Base-by-base conservation (phyloP, 371 early-diverging fungal species). In the Rhizopus sp. region DNA sequence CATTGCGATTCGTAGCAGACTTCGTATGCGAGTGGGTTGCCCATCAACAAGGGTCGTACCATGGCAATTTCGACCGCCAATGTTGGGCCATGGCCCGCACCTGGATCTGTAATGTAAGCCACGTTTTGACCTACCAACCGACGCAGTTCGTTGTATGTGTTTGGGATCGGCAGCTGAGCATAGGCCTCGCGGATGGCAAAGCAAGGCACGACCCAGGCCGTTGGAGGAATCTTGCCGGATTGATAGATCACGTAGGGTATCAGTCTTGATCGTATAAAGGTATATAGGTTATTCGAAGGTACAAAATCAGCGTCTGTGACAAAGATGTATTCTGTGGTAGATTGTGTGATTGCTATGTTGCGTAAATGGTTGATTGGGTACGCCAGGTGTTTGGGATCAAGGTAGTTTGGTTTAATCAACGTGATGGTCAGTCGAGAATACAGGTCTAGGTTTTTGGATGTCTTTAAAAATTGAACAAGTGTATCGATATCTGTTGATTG, bases 1-100 rank as follows among this genome's bases (percentile, higher is more conserved):
- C 88, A 88, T 50, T 85, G 86, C 0, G 85, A 85, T 55, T 86
- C 88, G 62, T 75, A 88, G 50, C 88, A 88, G 7, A 84, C 84
- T 62, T 86, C 84, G 50, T 81, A 86, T 0, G 70, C 75, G 0
- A 77, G 62, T 5, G 35, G 62, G 46, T 53, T 57, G 29, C 37
- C 69, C 31, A 53, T 34, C 8, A 58, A 44, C 23, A 68, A 63
- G 15, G 41, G 65, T 35, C 51, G 66, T 4, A 60, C 71, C 45
- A 75, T 63, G 13, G 64, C 79, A 16, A 79, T 54, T 29, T 75
- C 62, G 6, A 54, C 49, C 0, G 72, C 78, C 17, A 71, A 55
- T 1, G 85, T 87, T 5, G 87, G 85, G 0, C 85, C 85, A 59
- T 85, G 85, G 0, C 88, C 86, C 33, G 81, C 73, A 9, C 82